phyloP scores from a whole-genome alignment of 163 green algal species.

The Volvox carteri region DNA sequence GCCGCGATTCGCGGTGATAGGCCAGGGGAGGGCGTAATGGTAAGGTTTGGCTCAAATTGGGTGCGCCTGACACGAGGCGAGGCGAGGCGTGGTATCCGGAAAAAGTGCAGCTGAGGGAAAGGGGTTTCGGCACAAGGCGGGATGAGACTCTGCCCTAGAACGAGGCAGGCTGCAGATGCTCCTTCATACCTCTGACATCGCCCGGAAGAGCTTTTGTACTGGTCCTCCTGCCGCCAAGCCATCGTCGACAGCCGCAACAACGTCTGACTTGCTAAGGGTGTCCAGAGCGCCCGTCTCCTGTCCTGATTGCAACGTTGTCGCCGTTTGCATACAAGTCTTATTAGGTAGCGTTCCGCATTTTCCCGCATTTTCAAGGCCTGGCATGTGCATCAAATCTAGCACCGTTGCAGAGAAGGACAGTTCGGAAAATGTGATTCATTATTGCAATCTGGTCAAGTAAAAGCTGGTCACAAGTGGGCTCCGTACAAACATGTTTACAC shows the following conservation, averaged over 20 bases:
- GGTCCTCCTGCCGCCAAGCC: constrained; percentile 63
- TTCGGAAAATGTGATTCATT: no score
- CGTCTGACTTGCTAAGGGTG: constrained; percentile 50
- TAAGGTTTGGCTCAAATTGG: no score
- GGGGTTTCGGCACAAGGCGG: background rate
- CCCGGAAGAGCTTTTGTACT: constrained; percentile 86
- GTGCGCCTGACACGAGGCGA: no score
- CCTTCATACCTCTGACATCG: constrained; percentile 76
- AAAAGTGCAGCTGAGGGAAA: background rate
- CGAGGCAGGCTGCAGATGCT: background rate
- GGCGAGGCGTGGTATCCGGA: no score
- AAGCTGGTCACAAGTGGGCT: background rate
- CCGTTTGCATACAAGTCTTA: no score
- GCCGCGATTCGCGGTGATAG: no score
- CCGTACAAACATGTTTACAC: background rate
- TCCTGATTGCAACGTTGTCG: background rate
- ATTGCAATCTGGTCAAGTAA: background rate
- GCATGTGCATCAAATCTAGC: background rate
- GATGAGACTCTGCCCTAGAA: background rate
- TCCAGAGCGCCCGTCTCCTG: background rate
- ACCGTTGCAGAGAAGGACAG: no score
- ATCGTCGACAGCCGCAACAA: constrained; percentile 68
- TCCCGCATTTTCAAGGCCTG: background rate
- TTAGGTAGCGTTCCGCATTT: no score
- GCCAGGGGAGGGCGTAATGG: no score